Base-by-base conservation (phyloP, 768 basidiomycete species). In the Cystofilobasidium ferigula region DNA sequence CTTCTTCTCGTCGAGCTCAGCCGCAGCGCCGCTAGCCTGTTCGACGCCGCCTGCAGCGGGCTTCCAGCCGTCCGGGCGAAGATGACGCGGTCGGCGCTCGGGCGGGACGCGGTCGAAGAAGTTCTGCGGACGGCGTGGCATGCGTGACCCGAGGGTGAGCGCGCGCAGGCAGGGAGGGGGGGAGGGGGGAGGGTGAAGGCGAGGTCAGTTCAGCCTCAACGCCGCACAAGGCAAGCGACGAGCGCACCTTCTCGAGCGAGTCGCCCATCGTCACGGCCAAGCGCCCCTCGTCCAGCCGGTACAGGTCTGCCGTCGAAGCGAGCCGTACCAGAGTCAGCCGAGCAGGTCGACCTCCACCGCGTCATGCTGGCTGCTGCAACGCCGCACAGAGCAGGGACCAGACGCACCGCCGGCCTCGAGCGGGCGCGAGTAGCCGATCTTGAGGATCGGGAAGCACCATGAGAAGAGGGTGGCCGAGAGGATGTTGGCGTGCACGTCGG, bases 31-130 rank as follows among this genome's bases (percentile, higher is more conserved):
- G 47, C 47, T 10, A 53, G n/a, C 62, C 38, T 66, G 57, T n/a
- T 51, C 58, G 16, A 18, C 68, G 36, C 22, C 36, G 8, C 51
- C 24, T 24, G 56, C 38, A 38, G 48, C n/a, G 20, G 42, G 42
- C 35, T 32, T 47, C 45, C 48, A 56, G 47, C 28, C 61, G 8
- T 35, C 81, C 2, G 48, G 69, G 38, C 40, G 57, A 18, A 64
- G 61, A 26, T 58, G 43, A 16, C 57, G 38, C 7, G 69, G 82
- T 1, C 81, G 76, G 59, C 80, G 77, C 54, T 80, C 78, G 10
- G 81, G 80, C 6, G 82, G 76, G 70, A 81, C 82, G 34, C 82
- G 79, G 0, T 73, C 67, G 69, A 80, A 84, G 69, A 82, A 84
- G 57, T 78, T 76, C 26, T 69, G 40, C 40, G 40, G 20, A 42